Evolutionary conservation across 495 filamentous ascomycete species (phyloP).

Genomic region (Saxispiralis lemnorum): DNA sequence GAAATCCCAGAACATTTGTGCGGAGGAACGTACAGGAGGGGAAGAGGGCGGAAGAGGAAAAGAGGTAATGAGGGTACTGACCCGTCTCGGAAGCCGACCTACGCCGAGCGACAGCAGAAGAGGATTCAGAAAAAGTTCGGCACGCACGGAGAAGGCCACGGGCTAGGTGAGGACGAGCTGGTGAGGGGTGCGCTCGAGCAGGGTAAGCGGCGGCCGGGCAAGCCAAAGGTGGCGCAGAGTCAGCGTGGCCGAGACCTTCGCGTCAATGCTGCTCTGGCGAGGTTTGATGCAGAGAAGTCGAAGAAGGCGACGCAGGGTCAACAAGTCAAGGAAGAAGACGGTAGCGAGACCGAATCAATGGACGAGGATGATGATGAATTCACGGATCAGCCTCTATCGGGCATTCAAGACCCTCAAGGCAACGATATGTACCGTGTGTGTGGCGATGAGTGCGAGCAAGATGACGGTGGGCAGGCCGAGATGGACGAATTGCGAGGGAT

Average conservation of each 20-base stretch:
- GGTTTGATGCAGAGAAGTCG: slow-evolving; percentile 44
- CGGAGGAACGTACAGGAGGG: slow-evolving; percentile 47
- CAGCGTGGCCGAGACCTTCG: slow-evolving; percentile 53
- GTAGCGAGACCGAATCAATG: slow-evolving; percentile 11
- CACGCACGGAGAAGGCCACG: slow-evolving; percentile 34
- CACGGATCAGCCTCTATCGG: slow-evolving; percentile 34
- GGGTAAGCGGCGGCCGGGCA: slow-evolving; percentile 39
- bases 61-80: slow-evolving; percentile 20
- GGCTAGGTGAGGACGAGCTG: slow-evolving; percentile 48
- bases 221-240: slow-evolving; percentile 54
- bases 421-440: slow-evolving; percentile 50
- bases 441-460: slow-evolving; percentile 46
- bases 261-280: slow-evolving; percentile 56
- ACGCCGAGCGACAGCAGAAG: slow-evolving; percentile 44
- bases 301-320: neutral
- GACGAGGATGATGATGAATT: slow-evolving; percentile 6
- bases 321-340: too few relatives aligned
- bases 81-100: slow-evolving; percentile 30
- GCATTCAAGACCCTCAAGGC: slow-evolving; percentile 42
- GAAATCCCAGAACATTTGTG: slow-evolving; percentile 47
- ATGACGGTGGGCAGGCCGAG: slow-evolving; percentile 42
- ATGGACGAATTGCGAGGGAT: slow-evolving; percentile 37
- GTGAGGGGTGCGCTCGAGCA: slow-evolving; percentile 44
- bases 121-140: slow-evolving; percentile 62
- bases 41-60: slow-evolving; percentile 32